A percentile compares a stretch with the other conserved stretches of the same genome.
Conservation (phyloP, 1,284 basidiomycete genomes). For the Neotropicomus parvogracilis region DNA sequence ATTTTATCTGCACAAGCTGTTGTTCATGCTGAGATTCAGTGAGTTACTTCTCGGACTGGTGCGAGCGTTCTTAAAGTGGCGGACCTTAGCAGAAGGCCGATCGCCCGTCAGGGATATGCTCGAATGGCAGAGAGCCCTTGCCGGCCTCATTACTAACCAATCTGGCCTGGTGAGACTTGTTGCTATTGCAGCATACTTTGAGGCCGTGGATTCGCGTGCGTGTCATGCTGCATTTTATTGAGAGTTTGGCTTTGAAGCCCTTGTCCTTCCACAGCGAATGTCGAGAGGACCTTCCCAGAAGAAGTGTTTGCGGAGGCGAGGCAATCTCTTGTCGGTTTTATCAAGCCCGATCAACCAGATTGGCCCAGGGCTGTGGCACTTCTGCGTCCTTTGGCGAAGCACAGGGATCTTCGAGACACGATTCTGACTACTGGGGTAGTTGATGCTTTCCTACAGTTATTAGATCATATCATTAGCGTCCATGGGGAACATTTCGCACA, state of each 20-base stretch:
- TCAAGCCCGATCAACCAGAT: slow-evolving; percentile 8
- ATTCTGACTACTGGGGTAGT: slow-evolving; percentile 1
- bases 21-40: slow-evolving; percentile 11
- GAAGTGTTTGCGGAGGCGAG: slow-evolving; percentile 6
- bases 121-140: slow-evolving; percentile 4
- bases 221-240: not conserved
- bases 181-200: slow-evolving; percentile 6
- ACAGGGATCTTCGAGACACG: not conserved
- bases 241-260: not conserved
- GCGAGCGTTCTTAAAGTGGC: not conserved
- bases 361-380: slow-evolving; percentile 10
- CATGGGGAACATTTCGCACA: slow-evolving; percentile 6
- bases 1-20: slow-evolving; percentile 6
- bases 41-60: not conserved
- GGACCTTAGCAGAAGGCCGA: slow-evolving; percentile 3
- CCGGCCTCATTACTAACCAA: slow-evolving; percentile 4
- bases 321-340: slow-evolving; percentile 5
- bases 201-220: slow-evolving; percentile 1
- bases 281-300: not conserved
- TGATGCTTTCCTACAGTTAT: slow-evolving; percentile 1
- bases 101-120: not conserved
- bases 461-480: slow-evolving; percentile 1
- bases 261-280: not conserved
- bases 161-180: slow-evolving; percentile 8
- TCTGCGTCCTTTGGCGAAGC: slow-evolving; percentile 8